These are phyloP conservation scores for Beauveria bassiana DNA, from an alignment of 2,329 filamentous ascomycete genomes.

Conservation along the genomic window DNA sequence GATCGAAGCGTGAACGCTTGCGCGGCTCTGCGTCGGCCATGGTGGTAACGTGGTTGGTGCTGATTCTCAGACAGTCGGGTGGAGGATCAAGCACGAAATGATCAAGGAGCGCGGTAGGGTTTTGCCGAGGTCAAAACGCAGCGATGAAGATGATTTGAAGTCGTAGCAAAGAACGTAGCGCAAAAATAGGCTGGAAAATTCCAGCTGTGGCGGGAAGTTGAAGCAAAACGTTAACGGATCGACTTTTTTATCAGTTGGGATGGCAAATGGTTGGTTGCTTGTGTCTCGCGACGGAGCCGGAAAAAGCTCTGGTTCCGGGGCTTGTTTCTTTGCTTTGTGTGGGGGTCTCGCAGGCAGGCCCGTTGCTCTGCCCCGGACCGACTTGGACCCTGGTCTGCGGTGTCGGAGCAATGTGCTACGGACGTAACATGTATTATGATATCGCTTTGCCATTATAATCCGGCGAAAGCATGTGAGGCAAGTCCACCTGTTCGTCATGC, in stretches of 20 bases:
- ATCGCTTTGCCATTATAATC: too few relatives aligned
- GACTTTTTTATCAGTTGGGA: neutral
- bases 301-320: conserved; percentile 2
- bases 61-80: neutral
- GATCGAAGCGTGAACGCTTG: conserved; percentile 92
- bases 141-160: neutral
- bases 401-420: neutral
- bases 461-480: too few relatives aligned
- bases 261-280: neutral
- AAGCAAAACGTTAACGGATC: neutral
- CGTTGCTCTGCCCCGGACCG: neutral
- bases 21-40: conserved; percentile 65
- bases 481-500: too few relatives aligned
- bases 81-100: neutral
- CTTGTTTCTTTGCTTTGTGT: neutral
- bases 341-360: neutral
- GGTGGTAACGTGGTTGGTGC: neutral
- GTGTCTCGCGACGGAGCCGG: neutral
- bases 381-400: neutral
- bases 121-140: neutral
- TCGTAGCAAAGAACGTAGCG: neutral
- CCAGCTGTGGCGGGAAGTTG: neutral
- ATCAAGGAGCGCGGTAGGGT: too few relatives aligned
- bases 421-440: too few relatives aligned
- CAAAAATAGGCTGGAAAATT: neutral